Conservation (phyloP, 2,329 filamentous ascomycete species). For the Pseudogymnoascus sp. region DNA sequence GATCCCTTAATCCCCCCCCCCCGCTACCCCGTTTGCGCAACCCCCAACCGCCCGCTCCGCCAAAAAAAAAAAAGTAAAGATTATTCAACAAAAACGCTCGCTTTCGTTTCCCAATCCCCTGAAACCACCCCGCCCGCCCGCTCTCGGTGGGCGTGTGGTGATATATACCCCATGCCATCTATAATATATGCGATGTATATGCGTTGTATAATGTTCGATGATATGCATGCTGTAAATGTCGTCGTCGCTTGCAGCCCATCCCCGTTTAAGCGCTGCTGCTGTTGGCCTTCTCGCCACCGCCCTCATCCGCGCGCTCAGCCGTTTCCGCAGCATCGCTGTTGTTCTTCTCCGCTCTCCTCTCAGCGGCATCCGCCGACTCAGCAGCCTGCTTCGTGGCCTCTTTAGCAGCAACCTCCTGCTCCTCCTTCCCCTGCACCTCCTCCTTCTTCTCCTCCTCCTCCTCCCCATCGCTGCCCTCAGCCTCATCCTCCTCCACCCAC, state of each 20-base stretch:
- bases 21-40: no score
- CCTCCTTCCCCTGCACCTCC: background rate
- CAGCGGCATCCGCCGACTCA: background rate
- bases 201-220: background rate
- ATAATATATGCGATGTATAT: background rate
- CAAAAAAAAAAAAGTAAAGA: background rate
- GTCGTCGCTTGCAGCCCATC: background rate
- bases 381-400: background rate
- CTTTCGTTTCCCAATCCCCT: background rate
- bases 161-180: background rate
- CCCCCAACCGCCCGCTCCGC: background rate
- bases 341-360: background rate
- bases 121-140: background rate
- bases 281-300: background rate
- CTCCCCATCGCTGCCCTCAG: background rate
- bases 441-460: background rate
- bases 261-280: background rate
- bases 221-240: background rate
- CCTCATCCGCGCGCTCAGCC: background rate
- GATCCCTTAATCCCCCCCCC: background rate
- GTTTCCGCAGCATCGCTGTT: no score
- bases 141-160: background rate
- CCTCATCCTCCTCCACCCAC: constrained; percentile 38
- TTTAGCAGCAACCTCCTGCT: background rate
- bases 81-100: background rate